phyloP scores from a whole-genome alignment of 2,329 filamentous ascomycete genomes.

The Penicillium sp. region DNA sequence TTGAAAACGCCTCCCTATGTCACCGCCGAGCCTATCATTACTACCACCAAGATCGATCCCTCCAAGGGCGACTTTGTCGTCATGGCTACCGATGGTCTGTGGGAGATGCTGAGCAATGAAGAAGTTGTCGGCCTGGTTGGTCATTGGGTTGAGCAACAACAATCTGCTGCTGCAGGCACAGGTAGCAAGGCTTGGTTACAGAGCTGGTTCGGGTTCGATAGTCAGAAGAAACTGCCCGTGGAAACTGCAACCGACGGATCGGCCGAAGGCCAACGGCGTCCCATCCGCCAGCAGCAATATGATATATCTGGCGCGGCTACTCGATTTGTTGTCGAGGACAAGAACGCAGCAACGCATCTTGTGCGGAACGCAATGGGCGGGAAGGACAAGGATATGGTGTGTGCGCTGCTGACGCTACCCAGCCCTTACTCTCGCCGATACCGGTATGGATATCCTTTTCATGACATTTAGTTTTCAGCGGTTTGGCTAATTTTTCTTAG shows the following conservation, averaged over 20 bases:
- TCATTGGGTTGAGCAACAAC: slow-evolving; percentile 87
- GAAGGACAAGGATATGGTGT: slow-evolving; percentile 89
- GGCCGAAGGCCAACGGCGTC: slow-evolving; percentile 70
- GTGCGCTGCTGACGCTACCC: slow-evolving; percentile 84
- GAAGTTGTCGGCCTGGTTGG: slow-evolving; percentile 96
- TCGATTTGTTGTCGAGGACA: slow-evolving; percentile 91
- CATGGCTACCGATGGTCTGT: slow-evolving; percentile 92
- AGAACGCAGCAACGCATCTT: slow-evolving; percentile 93
- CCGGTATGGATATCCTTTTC: slow-evolving; percentile 58
- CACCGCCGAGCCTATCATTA: slow-evolving; percentile 91
- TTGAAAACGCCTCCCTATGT: slow-evolving; percentile 94
- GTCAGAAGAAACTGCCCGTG: slow-evolving; percentile 66
- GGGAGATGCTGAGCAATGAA: slow-evolving; percentile 99
- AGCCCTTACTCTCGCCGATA: slow-evolving; percentile 90
- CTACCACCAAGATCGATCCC: slow-evolving; percentile 86
- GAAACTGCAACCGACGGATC: slow-evolving; percentile 58
- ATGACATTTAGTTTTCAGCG: not conserved
- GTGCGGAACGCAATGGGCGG: slow-evolving; percentile 93
- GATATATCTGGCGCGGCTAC: slow-evolving; percentile 68
- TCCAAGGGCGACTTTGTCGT: slow-evolving; percentile 92
- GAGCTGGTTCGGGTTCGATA: slow-evolving; percentile 62
- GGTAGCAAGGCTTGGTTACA: slow-evolving; percentile 64
- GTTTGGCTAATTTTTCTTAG: slow-evolving; percentile 50
- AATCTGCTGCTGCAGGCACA: slow-evolving; percentile 30
- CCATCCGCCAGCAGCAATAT: slow-evolving; percentile 89